Evolutionary conservation across 352 stramenopile genomes (phyloP).

Genomic region (Phytophthora melonis): DNA sequence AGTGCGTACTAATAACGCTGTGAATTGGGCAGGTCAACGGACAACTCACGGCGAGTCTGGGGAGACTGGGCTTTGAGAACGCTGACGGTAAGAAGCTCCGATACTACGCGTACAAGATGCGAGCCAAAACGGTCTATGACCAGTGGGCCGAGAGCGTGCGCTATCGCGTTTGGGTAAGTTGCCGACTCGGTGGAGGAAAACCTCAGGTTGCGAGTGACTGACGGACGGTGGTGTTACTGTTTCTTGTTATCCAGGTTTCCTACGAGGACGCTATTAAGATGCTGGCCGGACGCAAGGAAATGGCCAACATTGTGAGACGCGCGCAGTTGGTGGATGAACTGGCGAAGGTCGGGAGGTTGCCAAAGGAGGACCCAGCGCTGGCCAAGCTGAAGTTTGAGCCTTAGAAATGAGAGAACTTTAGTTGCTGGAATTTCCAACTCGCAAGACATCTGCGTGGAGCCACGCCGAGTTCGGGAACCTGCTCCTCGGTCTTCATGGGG

Average conservation of each 20-base stretch:
- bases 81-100: background rate
- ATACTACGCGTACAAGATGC: background rate
- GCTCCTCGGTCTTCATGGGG: too few relatives aligned
- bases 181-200: too few relatives aligned
- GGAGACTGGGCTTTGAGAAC: background rate
- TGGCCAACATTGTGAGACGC: background rate
- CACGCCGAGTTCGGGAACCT: too few relatives aligned
- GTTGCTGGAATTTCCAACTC: background rate
- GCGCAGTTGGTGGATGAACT: background rate
- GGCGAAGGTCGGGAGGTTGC: too few relatives aligned
- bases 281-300: background rate
- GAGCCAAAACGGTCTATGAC: background rate
- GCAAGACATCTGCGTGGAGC: too few relatives aligned
- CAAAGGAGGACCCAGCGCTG: too few relatives aligned
- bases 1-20: background rate
- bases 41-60: background rate
- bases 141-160: constrained; percentile 6
- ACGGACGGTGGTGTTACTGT: too few relatives aligned
- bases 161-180: constrained; percentile 4
- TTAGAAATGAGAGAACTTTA: too few relatives aligned
- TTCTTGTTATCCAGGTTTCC: constrained; percentile 1
- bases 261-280: background rate
- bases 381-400: too few relatives aligned
- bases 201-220: too few relatives aligned
- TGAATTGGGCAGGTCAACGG: background rate